These are phyloP conservation scores for Verticillium isaacii DNA, from an alignment of 2,329 filamentous ascomycete species.

Conservation along the genomic window DNA sequence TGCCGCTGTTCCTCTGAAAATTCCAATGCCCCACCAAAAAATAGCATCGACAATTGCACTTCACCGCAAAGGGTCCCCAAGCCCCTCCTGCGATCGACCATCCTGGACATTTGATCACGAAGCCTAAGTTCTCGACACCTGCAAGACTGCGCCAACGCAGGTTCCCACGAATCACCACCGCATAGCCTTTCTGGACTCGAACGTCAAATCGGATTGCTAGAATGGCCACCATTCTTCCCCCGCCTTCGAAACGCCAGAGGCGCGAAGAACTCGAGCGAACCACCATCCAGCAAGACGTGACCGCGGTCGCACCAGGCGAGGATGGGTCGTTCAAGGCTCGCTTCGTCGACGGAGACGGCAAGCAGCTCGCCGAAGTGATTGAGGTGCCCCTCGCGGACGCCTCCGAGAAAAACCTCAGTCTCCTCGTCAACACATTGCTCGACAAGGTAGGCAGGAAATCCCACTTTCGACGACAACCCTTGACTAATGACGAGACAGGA, in stretches of 20 bases:
- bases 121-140: not conserved
- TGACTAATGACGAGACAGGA: constrained; percentile 17
- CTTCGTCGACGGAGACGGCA: constrained; percentile 75
- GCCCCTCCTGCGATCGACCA: not conserved
- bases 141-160: not conserved
- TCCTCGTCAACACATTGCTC: constrained; percentile 79
- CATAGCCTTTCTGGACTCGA: not conserved
- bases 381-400: constrained; percentile 80
- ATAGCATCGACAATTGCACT: not conserved
- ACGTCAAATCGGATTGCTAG: not conserved
- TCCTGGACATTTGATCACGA: not conserved
- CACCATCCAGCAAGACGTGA: constrained; percentile 70
- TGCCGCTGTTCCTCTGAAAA: not conserved
- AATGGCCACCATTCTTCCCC: constrained; percentile 81
- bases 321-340: constrained; percentile 78
- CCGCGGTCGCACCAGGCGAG: constrained; percentile 61
- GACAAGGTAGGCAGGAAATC: constrained; percentile 53
- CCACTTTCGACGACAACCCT: not conserved
- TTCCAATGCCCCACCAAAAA: constrained; percentile 3
- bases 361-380: constrained; percentile 66
- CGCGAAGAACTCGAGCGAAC: constrained; percentile 68
- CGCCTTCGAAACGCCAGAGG: constrained; percentile 82
- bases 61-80: not conserved
- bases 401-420: constrained; percentile 81
- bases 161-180: not conserved